Evolutionary conservation across 2,329 filamentous ascomycete genomes (phyloP).

Genomic region (Neonectria ditissima): DNA sequence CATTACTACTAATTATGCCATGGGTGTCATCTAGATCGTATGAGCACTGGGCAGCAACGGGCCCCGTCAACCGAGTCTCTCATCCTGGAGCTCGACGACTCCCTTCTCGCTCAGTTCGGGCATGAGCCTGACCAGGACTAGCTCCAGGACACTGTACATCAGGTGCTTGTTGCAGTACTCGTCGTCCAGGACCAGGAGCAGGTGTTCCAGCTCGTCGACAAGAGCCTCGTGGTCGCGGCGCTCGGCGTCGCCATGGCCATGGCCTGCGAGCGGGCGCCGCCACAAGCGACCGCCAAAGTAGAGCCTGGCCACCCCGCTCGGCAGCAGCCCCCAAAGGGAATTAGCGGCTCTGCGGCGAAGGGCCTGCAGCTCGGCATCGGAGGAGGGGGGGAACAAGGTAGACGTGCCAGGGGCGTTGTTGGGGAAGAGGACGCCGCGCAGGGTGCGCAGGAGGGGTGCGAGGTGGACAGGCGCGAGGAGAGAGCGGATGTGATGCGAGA

Average conservation of each 20-base stretch:
- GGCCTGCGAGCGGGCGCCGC: slow-evolving; percentile 39
- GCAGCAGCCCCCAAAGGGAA: slow-evolving; percentile 64
- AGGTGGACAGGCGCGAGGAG: slow-evolving; percentile 74
- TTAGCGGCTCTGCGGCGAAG: slow-evolving; percentile 76
- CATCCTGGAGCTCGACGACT: slow-evolving; percentile 78
- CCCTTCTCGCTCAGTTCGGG: slow-evolving; percentile 84
- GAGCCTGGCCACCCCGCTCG: slow-evolving; percentile 59
- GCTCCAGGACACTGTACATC: slow-evolving; percentile 83
- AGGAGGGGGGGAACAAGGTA: slow-evolving; percentile 69
- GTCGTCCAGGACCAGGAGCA: slow-evolving; percentile 82
- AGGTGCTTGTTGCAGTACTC: slow-evolving; percentile 94
- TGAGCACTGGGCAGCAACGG: not conserved
- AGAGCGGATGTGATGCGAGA: slow-evolving; percentile 68
- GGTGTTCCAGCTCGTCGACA: slow-evolving; percentile 69
- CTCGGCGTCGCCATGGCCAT: slow-evolving; percentile 35
- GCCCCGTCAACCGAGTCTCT: slow-evolving; percentile 65
- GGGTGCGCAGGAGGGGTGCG: slow-evolving; percentile 74
- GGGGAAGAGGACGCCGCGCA: slow-evolving; percentile 86
- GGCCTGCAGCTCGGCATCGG: slow-evolving; percentile 68
- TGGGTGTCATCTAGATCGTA: slow-evolving; percentile 38
- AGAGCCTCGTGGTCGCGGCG: slow-evolving; percentile 54
- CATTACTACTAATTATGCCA: slow-evolving; percentile 27
- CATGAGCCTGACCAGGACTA: slow-evolving; percentile 82
- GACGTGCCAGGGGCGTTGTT: slow-evolving; percentile 80
- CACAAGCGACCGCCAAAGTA: slow-evolving; percentile 61